A percentile compares a stretch with the other conserved stretches of the same genome.
These are phyloP conservation scores for Protomyces macrosporus DNA, from an alignment of 1,139 yeast species.

Conservation along the genomic window DNA sequence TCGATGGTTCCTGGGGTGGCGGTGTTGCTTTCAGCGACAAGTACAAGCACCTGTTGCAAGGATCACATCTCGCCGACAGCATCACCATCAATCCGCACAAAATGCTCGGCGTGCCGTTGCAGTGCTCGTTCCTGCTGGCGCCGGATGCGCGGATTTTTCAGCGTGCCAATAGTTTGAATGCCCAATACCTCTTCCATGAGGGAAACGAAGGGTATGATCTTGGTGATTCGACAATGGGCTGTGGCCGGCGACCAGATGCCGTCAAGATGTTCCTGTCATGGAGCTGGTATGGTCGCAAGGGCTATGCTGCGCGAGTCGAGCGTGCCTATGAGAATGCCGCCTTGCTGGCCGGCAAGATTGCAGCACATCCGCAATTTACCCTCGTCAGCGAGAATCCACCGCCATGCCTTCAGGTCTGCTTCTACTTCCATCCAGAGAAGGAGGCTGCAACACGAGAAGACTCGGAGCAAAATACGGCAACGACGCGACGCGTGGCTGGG, in stretches of 20 bases:
- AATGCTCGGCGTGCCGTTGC: conserved; percentile 80
- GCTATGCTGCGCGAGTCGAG: conserved; percentile 56
- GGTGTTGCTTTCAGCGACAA: conserved; percentile 61
- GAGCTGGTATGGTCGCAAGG: conserved; percentile 67
- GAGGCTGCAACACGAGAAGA: conserved; percentile 33
- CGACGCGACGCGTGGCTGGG: conserved; percentile 62
- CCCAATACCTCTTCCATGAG: conserved; percentile 78
- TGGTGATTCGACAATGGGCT: conserved; percentile 90
- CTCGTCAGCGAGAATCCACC: conserved; percentile 57
- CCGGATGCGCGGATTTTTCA: conserved; percentile 66
- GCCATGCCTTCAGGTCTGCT: conserved; percentile 79
- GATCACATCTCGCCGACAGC: conserved; percentile 66
- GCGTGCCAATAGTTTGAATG: conserved; percentile 66
- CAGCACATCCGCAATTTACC: conserved; percentile 43
- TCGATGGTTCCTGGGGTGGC: conserved; percentile 93
- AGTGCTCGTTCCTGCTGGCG: conserved; percentile 66
- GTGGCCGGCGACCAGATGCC: conserved; percentile 82
- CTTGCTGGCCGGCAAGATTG: conserved; percentile 52
- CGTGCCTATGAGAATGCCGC: conserved; percentile 64
- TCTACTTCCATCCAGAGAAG: conserved; percentile 56
- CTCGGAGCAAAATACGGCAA: conserved; percentile 41
- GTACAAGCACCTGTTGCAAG: conserved; percentile 50
- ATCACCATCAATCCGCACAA: conserved; percentile 82
- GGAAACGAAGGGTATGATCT: conserved; percentile 54
- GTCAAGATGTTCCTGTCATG: conserved; percentile 73